Conservation (phyloP, 768 basidiomycete genomes). For the Cystofilobasidium macerans region DNA sequence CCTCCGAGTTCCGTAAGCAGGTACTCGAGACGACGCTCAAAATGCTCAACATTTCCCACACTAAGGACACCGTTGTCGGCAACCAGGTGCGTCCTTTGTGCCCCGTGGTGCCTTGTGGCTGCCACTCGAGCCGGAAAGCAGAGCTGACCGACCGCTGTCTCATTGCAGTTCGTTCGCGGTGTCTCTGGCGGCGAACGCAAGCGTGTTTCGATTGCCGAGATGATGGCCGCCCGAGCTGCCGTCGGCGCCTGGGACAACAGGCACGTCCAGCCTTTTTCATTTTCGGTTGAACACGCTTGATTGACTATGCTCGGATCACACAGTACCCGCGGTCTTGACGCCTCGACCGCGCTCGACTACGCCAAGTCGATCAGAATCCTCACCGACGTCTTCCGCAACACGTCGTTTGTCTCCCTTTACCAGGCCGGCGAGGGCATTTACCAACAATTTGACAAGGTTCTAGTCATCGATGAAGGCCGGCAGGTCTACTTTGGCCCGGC, state of each 20-base stretch:
- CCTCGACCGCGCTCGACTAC: constrained; percentile 80
- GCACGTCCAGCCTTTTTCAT: too few species aligned
- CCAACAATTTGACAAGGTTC: constrained; percentile 66
- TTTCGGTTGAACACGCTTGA: neutral
- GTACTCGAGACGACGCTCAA: constrained; percentile 42
- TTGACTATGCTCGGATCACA: neutral
- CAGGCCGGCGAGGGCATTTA: constrained; percentile 57
- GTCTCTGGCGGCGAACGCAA: constrained; percentile 44
- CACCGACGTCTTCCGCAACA: constrained; percentile 62
- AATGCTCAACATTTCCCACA: constrained; percentile 49
- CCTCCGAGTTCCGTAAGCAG: constrained; percentile 36
- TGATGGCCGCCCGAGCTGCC: constrained; percentile 37
- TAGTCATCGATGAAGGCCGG: constrained; percentile 60
- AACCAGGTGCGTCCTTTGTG: neutral
- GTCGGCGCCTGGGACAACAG: constrained; percentile 30
- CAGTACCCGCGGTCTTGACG: constrained; percentile 49
- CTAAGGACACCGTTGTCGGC: constrained; percentile 41
- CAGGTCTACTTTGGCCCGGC: constrained; percentile 67
- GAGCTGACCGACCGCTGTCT: too few species aligned
- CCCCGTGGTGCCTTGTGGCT: constrained; percentile 26
- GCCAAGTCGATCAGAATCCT: constrained; percentile 64
- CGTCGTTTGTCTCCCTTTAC: constrained; percentile 70
- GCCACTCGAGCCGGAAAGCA: too few species aligned
- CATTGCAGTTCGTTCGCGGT: constrained; percentile 39
- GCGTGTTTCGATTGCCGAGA: constrained; percentile 43